Percentiles rank a stretch among this genome's conserved stretches.
Evolutionary conservation across 805 yeast species (phyloP).

Genomic region (Yamadazyma tumulicola): DNA sequence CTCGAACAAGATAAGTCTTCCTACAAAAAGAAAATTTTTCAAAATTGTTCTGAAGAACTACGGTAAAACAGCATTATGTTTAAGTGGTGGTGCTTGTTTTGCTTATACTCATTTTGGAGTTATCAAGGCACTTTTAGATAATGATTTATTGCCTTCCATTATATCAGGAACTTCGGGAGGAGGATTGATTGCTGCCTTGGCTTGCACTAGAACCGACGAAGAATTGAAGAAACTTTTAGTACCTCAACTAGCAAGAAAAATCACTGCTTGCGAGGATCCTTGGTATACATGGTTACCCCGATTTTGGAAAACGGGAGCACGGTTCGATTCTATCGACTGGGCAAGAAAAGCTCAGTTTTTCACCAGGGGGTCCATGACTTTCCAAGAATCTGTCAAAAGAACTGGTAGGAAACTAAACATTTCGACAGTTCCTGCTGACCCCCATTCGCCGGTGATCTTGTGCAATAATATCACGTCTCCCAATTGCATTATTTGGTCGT

Average conservation of each 20-base stretch:
- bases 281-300: conserved; percentile 58
- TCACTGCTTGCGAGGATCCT: conserved; percentile 68
- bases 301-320: conserved; percentile 72
- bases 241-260: conserved; percentile 59
- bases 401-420: conserved; percentile 72
- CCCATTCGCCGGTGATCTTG: conserved; percentile 75
- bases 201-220: conserved; percentile 65
- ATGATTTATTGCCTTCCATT: conserved; percentile 62
- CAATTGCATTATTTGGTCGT: conserved; percentile 77
- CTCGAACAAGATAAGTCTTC: conserved; percentile 32
- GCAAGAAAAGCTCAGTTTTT: conserved; percentile 66
- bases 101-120: conserved; percentile 78
- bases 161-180: conserved; percentile 82
- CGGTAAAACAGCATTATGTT: conserved; percentile 69
- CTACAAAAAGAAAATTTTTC: conserved; percentile 51
- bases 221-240: conserved; percentile 55
- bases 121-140: conserved; percentile 65
- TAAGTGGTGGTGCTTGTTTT: conserved; percentile 79
- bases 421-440: conserved; percentile 78
- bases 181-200: conserved; percentile 69
- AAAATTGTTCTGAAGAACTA: conserved; percentile 56
- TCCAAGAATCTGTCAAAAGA: conserved; percentile 61
- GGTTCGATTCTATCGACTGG: conserved; percentile 74
- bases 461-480: conserved; percentile 78
- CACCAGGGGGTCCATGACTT: conserved; percentile 70